Evolutionary conservation across 1,284 basidiomycete genomes (phyloP), one percentile per base, ranked within the genome.

Genomic region (Moniliophthora roreri): DNA sequence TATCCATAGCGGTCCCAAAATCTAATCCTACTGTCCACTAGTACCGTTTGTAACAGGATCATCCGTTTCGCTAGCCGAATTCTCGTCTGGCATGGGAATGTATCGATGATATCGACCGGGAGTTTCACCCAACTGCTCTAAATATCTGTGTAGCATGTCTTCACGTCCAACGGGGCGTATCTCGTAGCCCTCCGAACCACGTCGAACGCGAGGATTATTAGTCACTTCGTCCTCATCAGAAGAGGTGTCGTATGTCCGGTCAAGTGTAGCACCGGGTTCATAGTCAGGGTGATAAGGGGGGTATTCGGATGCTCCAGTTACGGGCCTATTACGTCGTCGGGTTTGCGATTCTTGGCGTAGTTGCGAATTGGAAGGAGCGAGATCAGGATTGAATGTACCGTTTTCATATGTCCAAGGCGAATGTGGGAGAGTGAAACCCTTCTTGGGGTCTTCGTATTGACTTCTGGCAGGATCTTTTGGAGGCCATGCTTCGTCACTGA

Each of bases 331-430:
- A 18, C 57, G 62, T 60, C 58, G 62, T 26, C 59, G 61, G 24
- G 61, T 50, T 39, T 35, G 28, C 13, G 53, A 55, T 40, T 57
- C 48, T 24, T 56, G 24, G 34, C 69, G 67, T 16, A 68, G 65
- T 20, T 67, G 60, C 10, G 77, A 62, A 61, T 84, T 90, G 21
- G 81, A 84, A 1, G 91, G 84, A 39, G 73, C 73, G 3, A 94
- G 80, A 35, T 73, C 63, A 1, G 93, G 92, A 64, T 95, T 95
- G 20, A 92, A 64, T 2, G 77, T 71, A 10, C 79, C 89, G 48
- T 86, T 84, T 57, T 88, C 86, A 64, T 91, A 96, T 6, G 92
- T 93, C 84, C 93, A 96, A 4, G 94, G 89, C 8, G 82, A 84
- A 18, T 75, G 67, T 1, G 81, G 78, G 23, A 85, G 76, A 20